Evolutionary conservation across 1,284 basidiomycete species (phyloP), one percentile per base, ranked within the genome.

Genomic region (Puccinia polysora): DNA sequence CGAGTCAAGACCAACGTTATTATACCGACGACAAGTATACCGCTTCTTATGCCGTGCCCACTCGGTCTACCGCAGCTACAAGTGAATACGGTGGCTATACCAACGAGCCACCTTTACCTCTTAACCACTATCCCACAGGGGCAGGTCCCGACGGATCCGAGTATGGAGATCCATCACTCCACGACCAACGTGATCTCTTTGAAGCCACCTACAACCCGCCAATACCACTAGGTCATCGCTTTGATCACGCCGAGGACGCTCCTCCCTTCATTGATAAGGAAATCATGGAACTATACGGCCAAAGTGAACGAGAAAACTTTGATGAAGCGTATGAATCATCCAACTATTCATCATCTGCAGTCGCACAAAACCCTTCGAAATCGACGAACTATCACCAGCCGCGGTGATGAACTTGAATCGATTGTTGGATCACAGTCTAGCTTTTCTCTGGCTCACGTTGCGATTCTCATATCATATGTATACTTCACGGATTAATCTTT

Each of bases 1-100:
- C 53, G 20, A 68, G 55, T 68, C 38, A 59, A 59, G 65, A 68
- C 28, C 36, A 43, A n/a, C 20, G 28, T 28, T 49, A 32, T 36
- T 68, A 58, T 34, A 56, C 32, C 20, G 43, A 68, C 53, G 55
- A 68, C n/a, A 68, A 56, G 32, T 28, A 47, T 32, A 12, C 59
- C 20, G 23, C 59, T 49, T 43, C 59, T 6, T 47, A 63, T 43
- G 43, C 43, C 12, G 4, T 32, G 23, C 12, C 40, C 47, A 36
- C 23, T 15, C n/a, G 45, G 34, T 45, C 60, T 12, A 34, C 10
- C n/a, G 36, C 56, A 23, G 4, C 43, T 40, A 59, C 34, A 10
- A 40, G 36, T 59, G 36, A 59, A 40, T 59, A 59, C 43, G 56
- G 56, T 40, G 36, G 36, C 43, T 59, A 59, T 40, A 38, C 56